phyloP scores from a whole-genome alignment of 169 alveolate genomes.

The Plasmodium gallinaceum region DNA sequence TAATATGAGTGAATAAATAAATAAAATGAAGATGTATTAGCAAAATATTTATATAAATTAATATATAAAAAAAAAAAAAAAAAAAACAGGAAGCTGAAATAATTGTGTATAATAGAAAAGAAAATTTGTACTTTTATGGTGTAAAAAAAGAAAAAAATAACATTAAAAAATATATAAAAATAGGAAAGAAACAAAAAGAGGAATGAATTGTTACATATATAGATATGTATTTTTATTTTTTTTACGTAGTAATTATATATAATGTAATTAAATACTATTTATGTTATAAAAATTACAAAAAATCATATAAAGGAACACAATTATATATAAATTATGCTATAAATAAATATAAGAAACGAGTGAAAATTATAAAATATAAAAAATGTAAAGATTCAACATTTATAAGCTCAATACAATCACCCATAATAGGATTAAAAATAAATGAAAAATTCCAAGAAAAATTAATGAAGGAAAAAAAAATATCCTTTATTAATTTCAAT shows the following conservation, averaged over 20 bases:
- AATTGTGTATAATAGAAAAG: too few species aligned
- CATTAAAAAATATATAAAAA: too few species aligned
- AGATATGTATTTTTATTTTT: conserved; percentile 24
- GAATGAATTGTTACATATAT: background rate
- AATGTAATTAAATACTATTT: background rate
- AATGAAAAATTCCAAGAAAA: background rate
- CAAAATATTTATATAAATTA: too few species aligned
- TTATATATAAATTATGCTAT: background rate
- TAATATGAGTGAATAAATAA: background rate
- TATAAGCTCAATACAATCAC: conserved; percentile 34
- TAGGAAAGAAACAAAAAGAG: background rate
- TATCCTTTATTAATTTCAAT: background rate
- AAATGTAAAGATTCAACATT: background rate
- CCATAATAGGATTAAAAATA: conserved; percentile 57
- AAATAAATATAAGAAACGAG: background rate
- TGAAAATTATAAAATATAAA: background rate
- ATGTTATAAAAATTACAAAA: background rate
- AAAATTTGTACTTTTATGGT: too few species aligned
- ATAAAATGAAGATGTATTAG: background rate
- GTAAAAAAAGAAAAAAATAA: too few species aligned
- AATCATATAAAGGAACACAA: background rate
- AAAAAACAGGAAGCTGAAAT: too few species aligned
- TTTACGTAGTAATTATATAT: conserved; percentile 15
- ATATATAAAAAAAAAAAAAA: too few species aligned
- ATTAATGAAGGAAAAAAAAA: background rate